Percentiles rank a stretch among this genome's conserved stretches.
These are phyloP conservation scores for Nevesoporus exiguus DNA, from an alignment of 768 basidiomycete species.

Conservation along the genomic window DNA sequence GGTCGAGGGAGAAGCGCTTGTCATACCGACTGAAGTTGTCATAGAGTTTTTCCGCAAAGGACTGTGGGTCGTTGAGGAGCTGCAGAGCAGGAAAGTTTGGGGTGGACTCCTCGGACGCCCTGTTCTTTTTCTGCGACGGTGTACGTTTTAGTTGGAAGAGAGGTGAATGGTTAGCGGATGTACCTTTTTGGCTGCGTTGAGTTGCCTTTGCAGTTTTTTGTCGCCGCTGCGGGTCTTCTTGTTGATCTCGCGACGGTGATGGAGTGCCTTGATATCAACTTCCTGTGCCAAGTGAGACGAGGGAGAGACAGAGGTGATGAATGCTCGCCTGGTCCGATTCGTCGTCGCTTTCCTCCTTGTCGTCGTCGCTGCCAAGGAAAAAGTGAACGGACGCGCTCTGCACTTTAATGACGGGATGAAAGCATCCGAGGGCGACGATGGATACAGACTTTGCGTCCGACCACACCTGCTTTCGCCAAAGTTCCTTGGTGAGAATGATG, in stretches of 20 bases:
- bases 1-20: constrained; percentile 93
- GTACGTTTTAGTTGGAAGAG: constrained; percentile 27
- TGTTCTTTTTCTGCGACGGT: constrained; percentile 36
- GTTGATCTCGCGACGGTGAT: constrained; percentile 88
- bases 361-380: constrained; percentile 88
- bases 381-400: constrained; percentile 94
- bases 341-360: constrained; percentile 66
- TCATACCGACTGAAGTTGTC: constrained; percentile 80
- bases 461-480: constrained; percentile 95
- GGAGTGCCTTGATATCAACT: constrained; percentile 67
- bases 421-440: constrained; percentile 87
- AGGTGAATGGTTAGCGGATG: constrained; percentile 1
- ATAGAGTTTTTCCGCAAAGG: constrained; percentile 91
- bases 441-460: constrained; percentile 89
- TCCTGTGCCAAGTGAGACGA: constrained; percentile 36
- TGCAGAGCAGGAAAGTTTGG: constrained; percentile 91
- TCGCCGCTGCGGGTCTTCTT: constrained; percentile 86
- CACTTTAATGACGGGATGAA: constrained; percentile 91
- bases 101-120: constrained; percentile 24
- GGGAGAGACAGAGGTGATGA: not conserved
- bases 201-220: constrained; percentile 70
- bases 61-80: constrained; percentile 91
- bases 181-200: constrained; percentile 76
- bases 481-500: constrained; percentile 85
- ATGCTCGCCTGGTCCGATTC: constrained; percentile 50